Base-by-base conservation (phyloP, 148 eudicot species). In the Oxyria digyna region DNA sequence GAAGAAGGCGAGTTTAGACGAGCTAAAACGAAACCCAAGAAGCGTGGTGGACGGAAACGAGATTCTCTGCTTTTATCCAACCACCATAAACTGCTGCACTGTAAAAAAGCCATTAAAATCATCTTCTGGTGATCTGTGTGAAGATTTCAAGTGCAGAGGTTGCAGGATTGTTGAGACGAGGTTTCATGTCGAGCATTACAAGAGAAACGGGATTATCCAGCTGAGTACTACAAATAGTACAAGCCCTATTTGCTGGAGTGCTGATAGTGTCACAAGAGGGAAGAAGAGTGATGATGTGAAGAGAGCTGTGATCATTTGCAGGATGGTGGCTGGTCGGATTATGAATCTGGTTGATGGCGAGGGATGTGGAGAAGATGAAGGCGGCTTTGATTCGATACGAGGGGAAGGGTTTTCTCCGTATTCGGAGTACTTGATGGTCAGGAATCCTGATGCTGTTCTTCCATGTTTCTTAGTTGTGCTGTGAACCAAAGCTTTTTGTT, bases 11-110 rank as follows among this genome's bases (percentile, higher is more conserved):
- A 66, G 68, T 3, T n/a, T 70, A 8, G 57, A 62, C 55, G 69
- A 72, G 37, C 67, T 74, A 8, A 46, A 76, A 42, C 69, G 66
- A 31, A 74, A 78, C 67, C 75, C 68, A 3, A 74, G 80, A 73
- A 78, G 75, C 73, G 20, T 72, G 64, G 81, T 78, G 3, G 78
- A 78, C 4, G 81, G 81, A 10, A 78, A 78, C 52, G 81, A 78
- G 42, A 75, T 78, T 38, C 74, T 71, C 12, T 50, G 81, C 45
- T 78, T 78, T 50, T 78, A 74, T 21, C 75, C 73, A 20, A 78
- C 75, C 32, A 62, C 68, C 75, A 72, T 71, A 26, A 68, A 68
- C 54, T 74, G 78, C 59, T 48, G 69, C 20, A 72, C 42, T 42
- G 50, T 70, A 68, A 67, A 32, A 20, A 23, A 31, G 42, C 24